Evolutionary conservation across 2,329 filamentous ascomycete species (phyloP), one percentile per base, ranked within the genome.

Genomic region (Colletotrichum cordylinicola): DNA sequence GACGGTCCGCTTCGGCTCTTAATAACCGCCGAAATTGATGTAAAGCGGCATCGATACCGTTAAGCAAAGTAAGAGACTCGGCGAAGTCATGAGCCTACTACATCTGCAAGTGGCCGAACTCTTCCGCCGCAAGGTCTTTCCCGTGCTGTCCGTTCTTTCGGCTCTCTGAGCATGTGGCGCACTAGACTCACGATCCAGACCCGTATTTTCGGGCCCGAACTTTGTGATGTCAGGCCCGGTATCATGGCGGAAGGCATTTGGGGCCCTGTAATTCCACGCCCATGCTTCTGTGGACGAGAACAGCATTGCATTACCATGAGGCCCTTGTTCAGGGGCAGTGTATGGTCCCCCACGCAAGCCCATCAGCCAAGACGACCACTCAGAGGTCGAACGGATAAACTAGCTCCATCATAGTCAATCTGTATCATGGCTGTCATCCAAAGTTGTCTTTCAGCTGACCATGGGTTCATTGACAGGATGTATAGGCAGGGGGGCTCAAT

Each of bases 21-120:
- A 4, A 43, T 6, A 43, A 5, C 1, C n/a, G n/a, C n/a, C n/a
- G n/a, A n/a, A n/a, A n/a, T n/a, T n/a, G n/a, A n/a, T n/a, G n/a
- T n/a, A n/a, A n/a, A n/a, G n/a, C n/a, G n/a, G n/a, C n/a, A n/a
- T n/a, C n/a, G n/a, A n/a, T n/a, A n/a, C 9, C 18, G 2, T 48
- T 7, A n/a, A 48, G n/a, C 1, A n/a, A n/a, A n/a, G 5, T 4
- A n/a, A 12, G 6, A 0, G 6, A 4, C 18, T 5, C 0, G 39
- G 6, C 4, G 6, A 5, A 10, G 5, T 48, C 12, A 1, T 21
- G 39, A 12, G 39, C 6, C 6, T n/a, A n/a, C n/a, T n/a, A n/a
- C n/a, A n/a, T n/a, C n/a, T n/a, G n/a, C n/a, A n/a, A n/a, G n/a
- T n/a, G n/a, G n/a, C n/a, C n/a, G n/a, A n/a, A n/a, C n/a, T n/a